phyloP scores from a whole-genome alignment of 331 rosid genomes.

The Acacia concinna region DNA sequence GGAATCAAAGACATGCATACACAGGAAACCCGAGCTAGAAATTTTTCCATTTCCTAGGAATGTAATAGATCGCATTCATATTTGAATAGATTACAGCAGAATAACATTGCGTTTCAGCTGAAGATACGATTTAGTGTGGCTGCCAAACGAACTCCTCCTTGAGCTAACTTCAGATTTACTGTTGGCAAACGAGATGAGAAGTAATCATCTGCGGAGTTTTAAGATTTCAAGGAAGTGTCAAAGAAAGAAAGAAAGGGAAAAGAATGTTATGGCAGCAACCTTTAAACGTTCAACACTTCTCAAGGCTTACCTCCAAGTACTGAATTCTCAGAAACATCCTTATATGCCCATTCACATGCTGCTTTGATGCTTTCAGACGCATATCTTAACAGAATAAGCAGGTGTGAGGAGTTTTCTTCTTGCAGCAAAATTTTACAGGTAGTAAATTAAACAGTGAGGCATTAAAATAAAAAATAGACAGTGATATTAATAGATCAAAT shows the following conservation, averaged over 20 bases:
- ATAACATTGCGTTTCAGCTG: slow-evolving; percentile 6
- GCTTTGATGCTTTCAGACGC: slow-evolving; percentile 70
- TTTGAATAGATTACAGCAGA: slow-evolving; percentile 16
- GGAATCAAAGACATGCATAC: neutral
- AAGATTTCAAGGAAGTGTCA: neutral
- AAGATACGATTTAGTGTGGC: slow-evolving; percentile 75
- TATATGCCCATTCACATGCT: slow-evolving; percentile 82
- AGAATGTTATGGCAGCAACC: neutral
- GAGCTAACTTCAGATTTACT: slow-evolving; percentile 64
- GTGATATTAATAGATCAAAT: neutral
- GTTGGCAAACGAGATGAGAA: slow-evolving; percentile 67
- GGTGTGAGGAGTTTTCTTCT: neutral
- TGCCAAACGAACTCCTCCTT: slow-evolving; percentile 87
- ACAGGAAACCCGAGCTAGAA: neutral
- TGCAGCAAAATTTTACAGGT: neutral
- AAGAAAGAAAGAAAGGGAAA: neutral
- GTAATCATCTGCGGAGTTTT: slow-evolving; percentile 60
- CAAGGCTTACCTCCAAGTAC: slow-evolving; percentile 52
- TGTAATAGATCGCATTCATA: neutral
- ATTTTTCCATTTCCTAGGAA: neutral
- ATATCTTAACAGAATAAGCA: slow-evolving; percentile 47
- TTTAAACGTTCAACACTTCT: neutral
- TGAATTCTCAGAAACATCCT: slow-evolving; percentile 59
- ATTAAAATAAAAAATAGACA: neutral
- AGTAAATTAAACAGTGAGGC: neutral